Evolutionary conservation across 176 grass and related monocot species (phyloP).

Genomic region (Paspalum vaginatum): DNA sequence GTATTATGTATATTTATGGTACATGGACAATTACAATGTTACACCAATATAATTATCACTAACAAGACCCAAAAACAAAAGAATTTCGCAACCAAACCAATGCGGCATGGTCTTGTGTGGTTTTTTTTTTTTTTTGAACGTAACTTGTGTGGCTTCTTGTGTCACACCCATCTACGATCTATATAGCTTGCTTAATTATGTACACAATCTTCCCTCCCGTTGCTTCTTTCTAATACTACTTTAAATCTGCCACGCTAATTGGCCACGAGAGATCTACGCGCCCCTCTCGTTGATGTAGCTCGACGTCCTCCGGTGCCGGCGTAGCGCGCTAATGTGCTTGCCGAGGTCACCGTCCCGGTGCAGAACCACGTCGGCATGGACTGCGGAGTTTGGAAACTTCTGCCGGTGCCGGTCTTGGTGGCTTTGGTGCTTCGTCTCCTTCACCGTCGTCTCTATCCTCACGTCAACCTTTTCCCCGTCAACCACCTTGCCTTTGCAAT

Average conservation of each 20-base stretch:
- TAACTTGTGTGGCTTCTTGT: not conserved
- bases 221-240: not conserved
- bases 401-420: slow-evolving; percentile 55
- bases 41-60: not conserved
- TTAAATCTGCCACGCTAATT: not conserved
- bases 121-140: too few species aligned
- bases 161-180: slow-evolving; percentile 30
- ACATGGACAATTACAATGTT: slow-evolving; percentile 3
- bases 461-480: slow-evolving; percentile 15
- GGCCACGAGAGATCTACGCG: not conserved
- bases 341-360: slow-evolving; percentile 1
- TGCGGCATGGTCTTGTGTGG: slow-evolving; percentile 5
- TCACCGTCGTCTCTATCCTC: slow-evolving; percentile 13
- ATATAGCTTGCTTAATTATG: slow-evolving; percentile 18
- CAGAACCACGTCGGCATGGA: slow-evolving; percentile 47
- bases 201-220: not conserved
- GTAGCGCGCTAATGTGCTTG: slow-evolving; percentile 29
- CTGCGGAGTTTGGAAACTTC: slow-evolving; percentile 57
- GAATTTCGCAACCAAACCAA: slow-evolving; percentile 21
- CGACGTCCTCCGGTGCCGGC: slow-evolving; percentile 33
- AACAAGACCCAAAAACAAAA: slow-evolving; percentile 20
- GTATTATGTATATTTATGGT: too few species aligned
- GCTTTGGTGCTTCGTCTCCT: slow-evolving; percentile 45
- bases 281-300: slow-evolving; percentile 58
- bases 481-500: not conserved